A percentile compares a stretch with the other conserved stretches of the same genome.
These are phyloP conservation scores for Ganoderma sinense DNA, from an alignment of 1,284 basidiomycete genomes.

Conservation along the genomic window DNA sequence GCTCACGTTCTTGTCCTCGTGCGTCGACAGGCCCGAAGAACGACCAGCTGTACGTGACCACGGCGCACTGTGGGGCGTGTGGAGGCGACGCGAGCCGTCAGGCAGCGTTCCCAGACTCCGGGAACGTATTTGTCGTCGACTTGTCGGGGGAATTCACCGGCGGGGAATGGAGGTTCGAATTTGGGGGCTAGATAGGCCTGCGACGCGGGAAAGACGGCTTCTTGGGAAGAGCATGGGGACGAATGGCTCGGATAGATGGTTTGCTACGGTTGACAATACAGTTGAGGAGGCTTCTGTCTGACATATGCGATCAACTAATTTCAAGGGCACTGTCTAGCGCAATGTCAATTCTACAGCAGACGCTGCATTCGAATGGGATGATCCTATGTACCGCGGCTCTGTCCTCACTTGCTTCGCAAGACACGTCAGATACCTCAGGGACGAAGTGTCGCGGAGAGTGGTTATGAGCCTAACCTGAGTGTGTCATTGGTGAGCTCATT, in stretches of 20 bases:
- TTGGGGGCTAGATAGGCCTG: constrained; percentile 38
- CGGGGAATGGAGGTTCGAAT: constrained; percentile 46
- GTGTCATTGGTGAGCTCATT: background rate
- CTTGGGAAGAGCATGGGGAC: constrained; percentile 17
- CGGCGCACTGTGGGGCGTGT: constrained; percentile 66
- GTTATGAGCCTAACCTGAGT: background rate
- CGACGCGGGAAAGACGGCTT: constrained; percentile 7
- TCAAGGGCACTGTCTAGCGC: background rate
- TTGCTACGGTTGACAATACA: background rate
- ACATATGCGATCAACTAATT: background rate
- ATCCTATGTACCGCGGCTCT: background rate
- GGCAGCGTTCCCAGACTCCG: constrained; percentile 64
- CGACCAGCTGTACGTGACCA: constrained; percentile 71
- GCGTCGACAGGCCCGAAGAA: constrained; percentile 56
- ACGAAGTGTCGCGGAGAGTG: background rate
- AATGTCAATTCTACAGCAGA: background rate
- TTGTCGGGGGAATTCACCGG: constrained; percentile 61
- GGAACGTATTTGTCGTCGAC: constrained; percentile 69
- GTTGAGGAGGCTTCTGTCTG: constrained; percentile 1
- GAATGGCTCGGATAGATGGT: constrained; percentile 10
- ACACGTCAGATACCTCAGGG: background rate
- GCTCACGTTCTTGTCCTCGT: background rate
- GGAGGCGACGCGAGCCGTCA: constrained; percentile 60
- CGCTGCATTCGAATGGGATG: background rate
- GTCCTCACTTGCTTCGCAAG: background rate